phyloP scores from a whole-genome alignment of 176 grass and related monocot genomes.

The Oropetium thomaeum region DNA sequence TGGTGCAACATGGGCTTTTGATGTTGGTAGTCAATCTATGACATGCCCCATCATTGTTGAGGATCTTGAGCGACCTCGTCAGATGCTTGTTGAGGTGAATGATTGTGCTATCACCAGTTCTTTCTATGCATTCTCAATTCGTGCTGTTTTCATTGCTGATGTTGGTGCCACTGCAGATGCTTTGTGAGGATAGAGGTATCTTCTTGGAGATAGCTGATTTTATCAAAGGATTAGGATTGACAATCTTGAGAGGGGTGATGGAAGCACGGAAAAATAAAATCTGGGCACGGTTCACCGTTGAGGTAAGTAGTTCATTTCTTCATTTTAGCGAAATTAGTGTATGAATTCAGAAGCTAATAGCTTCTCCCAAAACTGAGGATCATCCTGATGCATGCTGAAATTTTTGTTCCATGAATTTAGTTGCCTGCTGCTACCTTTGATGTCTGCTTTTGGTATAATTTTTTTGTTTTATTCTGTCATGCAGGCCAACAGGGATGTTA shows the following conservation, averaged over 20 bases:
- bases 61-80: constrained; percentile 72
- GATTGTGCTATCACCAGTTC: constrained; percentile 13
- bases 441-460: background rate
- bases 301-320: constrained; percentile 39
- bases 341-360: background rate
- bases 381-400: background rate
- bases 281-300: constrained; percentile 78
- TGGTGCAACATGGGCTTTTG: constrained; percentile 87
- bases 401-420: background rate
- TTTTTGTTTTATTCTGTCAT: constrained; percentile 12
- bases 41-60: constrained; percentile 77
- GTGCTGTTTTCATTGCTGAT: constrained; percentile 21
- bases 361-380: background rate
- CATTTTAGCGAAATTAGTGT: background rate
- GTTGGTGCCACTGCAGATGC: constrained; percentile 45
- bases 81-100: constrained; percentile 83
- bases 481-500: constrained; percentile 74
- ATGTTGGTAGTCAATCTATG: constrained; percentile 71
- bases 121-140: constrained; percentile 7
- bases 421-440: background rate
- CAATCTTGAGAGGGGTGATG: constrained; percentile 83
- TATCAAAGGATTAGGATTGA: constrained; percentile 76
- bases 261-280: constrained; percentile 77
- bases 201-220: constrained; percentile 89
- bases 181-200: constrained; percentile 76